These are phyloP conservation scores for Vitis hybrid DNA, from an alignment of 177 flowering plant species.

Conservation along the genomic window DNA sequence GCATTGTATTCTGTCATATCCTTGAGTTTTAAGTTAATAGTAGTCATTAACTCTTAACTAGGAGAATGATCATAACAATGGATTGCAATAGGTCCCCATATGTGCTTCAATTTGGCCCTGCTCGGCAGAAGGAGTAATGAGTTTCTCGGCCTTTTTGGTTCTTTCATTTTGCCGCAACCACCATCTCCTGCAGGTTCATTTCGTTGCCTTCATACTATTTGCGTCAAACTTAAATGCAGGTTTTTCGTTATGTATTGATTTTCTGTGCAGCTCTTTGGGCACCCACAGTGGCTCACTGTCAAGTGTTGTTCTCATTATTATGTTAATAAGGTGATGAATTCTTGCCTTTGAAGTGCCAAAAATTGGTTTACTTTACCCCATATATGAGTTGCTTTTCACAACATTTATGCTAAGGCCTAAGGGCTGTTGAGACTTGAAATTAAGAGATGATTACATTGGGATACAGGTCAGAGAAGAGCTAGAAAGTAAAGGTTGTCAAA, in stretches of 20 bases:
- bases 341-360: not conserved
- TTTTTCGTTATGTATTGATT: slow-evolving; percentile 7
- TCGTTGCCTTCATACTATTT: not conserved
- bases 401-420: too few relatives aligned
- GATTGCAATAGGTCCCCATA: slow-evolving; percentile 56
- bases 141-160: slow-evolving; percentile 80
- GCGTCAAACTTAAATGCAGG: not conserved
- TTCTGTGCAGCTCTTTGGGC: slow-evolving; percentile 72
- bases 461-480: slow-evolving; percentile 62
- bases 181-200: slow-evolving; percentile 80
- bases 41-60: slow-evolving; percentile 20
- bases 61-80: not conserved
- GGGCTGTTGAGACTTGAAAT: not conserved
- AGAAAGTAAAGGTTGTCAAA: slow-evolving; percentile 57
- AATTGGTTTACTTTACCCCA: not conserved
- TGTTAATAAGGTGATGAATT: slow-evolving; percentile 57
- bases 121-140: slow-evolving; percentile 71
- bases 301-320: slow-evolving; percentile 67
- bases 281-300: slow-evolving; percentile 95
- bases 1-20: slow-evolving; percentile 1
- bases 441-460: not conserved
- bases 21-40: not conserved
- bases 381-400: too few relatives aligned
- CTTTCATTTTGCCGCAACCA: slow-evolving; percentile 93
- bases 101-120: slow-evolving; percentile 96